Evolutionary conservation across 306 rosid species (phyloP).

Genomic region (Dryas alaskensis): DNA sequence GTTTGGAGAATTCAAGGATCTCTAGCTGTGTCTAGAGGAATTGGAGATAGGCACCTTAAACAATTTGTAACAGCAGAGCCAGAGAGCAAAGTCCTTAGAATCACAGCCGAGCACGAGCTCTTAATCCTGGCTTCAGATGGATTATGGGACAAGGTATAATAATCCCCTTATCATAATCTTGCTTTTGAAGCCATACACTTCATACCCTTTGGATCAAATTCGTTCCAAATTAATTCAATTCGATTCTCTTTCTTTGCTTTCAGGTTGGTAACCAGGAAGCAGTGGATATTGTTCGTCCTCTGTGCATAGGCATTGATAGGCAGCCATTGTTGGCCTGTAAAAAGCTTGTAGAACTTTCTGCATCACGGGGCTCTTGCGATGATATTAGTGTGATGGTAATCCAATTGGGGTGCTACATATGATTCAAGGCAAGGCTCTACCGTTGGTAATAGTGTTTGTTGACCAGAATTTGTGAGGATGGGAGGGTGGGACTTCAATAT

Average conservation of each 20-base stretch:
- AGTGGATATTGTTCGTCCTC: conserved; percentile 67
- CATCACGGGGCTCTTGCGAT: conserved; percentile 73
- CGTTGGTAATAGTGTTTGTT: no score
- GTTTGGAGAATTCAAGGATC: conserved; percentile 91
- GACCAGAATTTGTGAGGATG: no score
- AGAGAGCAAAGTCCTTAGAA: conserved; percentile 61
- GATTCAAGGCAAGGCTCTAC: conserved; percentile 6
- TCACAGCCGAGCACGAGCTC: conserved; percentile 72
- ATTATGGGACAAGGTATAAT: conserved; percentile 84
- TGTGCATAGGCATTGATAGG: conserved; percentile 42
- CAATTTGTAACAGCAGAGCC: conserved; percentile 90
- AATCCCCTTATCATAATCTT: background rate
- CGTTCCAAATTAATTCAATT: conserved; percentile 10
- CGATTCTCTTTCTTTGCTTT: conserved; percentile 23
- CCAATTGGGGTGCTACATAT: conserved; percentile 51
- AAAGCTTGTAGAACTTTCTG: conserved; percentile 72
- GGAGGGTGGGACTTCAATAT: no score
- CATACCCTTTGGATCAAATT: background rate
- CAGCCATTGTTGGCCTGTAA: conserved; percentile 69
- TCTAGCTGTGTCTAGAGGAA: conserved; percentile 83
- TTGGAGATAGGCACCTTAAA: conserved; percentile 78
- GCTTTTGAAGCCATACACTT: background rate
- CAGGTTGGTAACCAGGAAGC: conserved; percentile 94
- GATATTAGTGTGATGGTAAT: conserved; percentile 84
- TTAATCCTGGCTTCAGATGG: conserved; percentile 93